Evolutionary conservation across 306 rosid genomes (phyloP).

Genomic region (Rosa multiflora): DNA sequence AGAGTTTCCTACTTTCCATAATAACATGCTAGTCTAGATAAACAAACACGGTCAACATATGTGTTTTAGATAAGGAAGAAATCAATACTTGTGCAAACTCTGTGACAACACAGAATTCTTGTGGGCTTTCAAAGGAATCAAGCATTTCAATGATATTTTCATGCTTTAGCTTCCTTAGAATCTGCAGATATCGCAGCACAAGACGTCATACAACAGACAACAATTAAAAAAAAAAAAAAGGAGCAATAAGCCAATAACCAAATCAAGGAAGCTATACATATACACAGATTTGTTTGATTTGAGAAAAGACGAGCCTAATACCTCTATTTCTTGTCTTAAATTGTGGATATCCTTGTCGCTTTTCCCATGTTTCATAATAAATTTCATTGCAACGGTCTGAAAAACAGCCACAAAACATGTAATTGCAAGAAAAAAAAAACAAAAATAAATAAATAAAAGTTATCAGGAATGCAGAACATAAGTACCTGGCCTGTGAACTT

Average conservation of each 20-base stretch:
- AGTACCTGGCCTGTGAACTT: slow-evolving; percentile 82
- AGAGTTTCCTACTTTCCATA: slow-evolving; percentile 10
- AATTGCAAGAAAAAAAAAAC: neutral
- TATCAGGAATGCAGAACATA: neutral
- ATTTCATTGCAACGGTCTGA: slow-evolving; percentile 97
- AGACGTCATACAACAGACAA: slow-evolving; percentile 19
- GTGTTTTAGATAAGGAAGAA: slow-evolving; percentile 25
- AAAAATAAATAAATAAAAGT: neutral
- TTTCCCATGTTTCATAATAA: slow-evolving; percentile 94
- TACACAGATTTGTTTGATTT: neutral
- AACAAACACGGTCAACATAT: neutral
- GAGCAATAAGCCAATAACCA: slow-evolving; percentile 3
- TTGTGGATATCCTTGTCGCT: slow-evolving; percentile 91
- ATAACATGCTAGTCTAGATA: neutral
- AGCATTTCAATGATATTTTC: slow-evolving; percentile 95
- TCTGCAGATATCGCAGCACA: slow-evolving; percentile 48
- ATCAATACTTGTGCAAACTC: slow-evolving; percentile 87
- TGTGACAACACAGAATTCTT: slow-evolving; percentile 96
- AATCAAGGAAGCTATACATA: slow-evolving; percentile 2
- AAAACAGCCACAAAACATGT: neutral
- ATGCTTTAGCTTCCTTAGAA: slow-evolving; percentile 90
- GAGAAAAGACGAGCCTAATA: slow-evolving; percentile 21
- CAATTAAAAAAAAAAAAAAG: neutral
- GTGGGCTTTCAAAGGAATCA: slow-evolving; percentile 95
- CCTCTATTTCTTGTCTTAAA: slow-evolving; percentile 96